Evolutionary conservation across 768 basidiomycete species (phyloP).

Genomic region (Sistotremastrum niveocremeum): DNA sequence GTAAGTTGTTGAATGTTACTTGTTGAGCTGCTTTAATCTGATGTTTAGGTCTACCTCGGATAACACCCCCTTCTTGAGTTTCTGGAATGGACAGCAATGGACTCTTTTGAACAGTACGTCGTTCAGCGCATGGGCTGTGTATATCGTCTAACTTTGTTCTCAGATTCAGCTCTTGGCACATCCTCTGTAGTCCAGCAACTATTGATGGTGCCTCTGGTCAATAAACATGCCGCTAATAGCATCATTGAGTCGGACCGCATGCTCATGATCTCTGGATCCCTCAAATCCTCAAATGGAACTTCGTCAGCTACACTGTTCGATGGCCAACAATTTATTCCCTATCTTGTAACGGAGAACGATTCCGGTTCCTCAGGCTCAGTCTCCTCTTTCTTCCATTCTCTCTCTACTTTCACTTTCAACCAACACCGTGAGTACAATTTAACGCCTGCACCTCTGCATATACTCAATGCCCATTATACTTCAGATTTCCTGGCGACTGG

Average conservation of each 20-base stretch:
- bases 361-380: conserved; percentile 59
- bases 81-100: conserved; percentile 82
- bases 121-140: not conserved
- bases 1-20: conserved; percentile 28
- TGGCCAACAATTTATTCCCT: conserved; percentile 70
- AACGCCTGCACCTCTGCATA: conserved; percentile 1
- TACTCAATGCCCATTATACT: conserved; percentile 6
- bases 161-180: conserved; percentile 42
- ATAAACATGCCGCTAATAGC: conserved; percentile 55
- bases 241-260: conserved; percentile 76
- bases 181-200: conserved; percentile 67
- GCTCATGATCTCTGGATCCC: conserved; percentile 74
- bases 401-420: conserved; percentile 60
- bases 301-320: conserved; percentile 83
- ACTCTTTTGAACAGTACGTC: conserved; percentile 37
- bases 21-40: not conserved
- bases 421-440: conserved; percentile 42
- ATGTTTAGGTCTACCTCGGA: conserved; percentile 39
- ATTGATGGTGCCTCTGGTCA: conserved; percentile 78
- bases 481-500: conserved; percentile 82
- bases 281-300: conserved; percentile 63
- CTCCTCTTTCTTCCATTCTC: conserved; percentile 72
- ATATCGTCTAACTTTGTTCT: conserved; percentile 1
- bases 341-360: conserved; percentile 52
- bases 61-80: conserved; percentile 55